Conservation (phyloP, 2,329 filamentous ascomycete species). For the Scedosporium boydii region DNA sequence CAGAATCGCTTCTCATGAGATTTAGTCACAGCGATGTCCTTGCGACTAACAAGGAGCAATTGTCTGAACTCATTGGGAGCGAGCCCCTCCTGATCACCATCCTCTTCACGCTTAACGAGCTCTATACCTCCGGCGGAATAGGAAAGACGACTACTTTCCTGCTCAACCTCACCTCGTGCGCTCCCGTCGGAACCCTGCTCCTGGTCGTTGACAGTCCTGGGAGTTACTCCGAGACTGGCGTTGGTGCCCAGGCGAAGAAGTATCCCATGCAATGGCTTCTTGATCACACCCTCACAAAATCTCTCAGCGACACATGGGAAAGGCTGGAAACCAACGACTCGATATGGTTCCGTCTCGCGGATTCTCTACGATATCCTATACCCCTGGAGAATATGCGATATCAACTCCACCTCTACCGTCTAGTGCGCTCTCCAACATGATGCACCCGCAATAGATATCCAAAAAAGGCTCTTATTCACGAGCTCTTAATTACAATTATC, state of each 20-base stretch:
- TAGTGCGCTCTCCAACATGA: background rate
- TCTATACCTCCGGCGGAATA: constrained; percentile 69
- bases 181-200: constrained; percentile 54
- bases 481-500: constrained; percentile 1
- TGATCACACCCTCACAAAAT: constrained; percentile 63
- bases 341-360: constrained; percentile 70
- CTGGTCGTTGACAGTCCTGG: constrained; percentile 90
- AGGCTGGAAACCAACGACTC: constrained; percentile 69
- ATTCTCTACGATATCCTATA: constrained; percentile 67
- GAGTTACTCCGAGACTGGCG: constrained; percentile 74
- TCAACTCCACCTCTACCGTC: constrained; percentile 73
- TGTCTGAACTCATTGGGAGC: constrained; percentile 15
- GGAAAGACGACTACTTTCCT: constrained; percentile 70
- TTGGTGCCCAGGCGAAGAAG: constrained; percentile 52
- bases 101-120: constrained; percentile 91
- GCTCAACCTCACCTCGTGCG: constrained; percentile 50
- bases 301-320: constrained; percentile 50
- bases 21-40: constrained; percentile 34
- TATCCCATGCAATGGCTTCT: constrained; percentile 95
- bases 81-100: constrained; percentile 59
- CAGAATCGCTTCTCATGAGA: constrained; percentile 24
- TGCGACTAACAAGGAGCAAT: constrained; percentile 1
- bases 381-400: constrained; percentile 90
- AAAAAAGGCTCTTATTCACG: background rate
- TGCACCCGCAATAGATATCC: background rate